Base-by-base conservation (phyloP, 768 basidiomycete species). In the Phaffia australis region DNA sequence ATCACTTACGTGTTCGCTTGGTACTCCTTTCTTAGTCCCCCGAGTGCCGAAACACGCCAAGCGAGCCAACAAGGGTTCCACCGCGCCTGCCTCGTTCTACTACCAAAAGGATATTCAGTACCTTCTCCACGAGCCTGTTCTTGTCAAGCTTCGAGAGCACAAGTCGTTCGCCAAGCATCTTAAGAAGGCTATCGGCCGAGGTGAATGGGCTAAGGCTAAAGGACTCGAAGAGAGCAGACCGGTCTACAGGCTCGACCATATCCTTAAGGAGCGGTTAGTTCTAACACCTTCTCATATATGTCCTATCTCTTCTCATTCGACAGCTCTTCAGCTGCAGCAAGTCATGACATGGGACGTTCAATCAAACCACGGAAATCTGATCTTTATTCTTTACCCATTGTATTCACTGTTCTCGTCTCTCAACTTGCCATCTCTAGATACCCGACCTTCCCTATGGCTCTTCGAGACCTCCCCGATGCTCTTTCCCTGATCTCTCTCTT, bases 91-190 rank as follows among this genome's bases (percentile, higher is more conserved):
- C 0, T 90, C 92, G 2, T 99, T 98, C 79, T 99, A 99, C 79
- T 97, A 98, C 76, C 81, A 89, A 30, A 99, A 99, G 79, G 95
- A 99, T 75, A 94, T 99, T 70, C 88, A 89, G 65, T 98, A 94
- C 77, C 84, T 99, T 46, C 86, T 90, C 5, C 95, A 99, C 76
- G 95, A 99, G 75, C 95, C 95, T 1, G 85, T 98, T 15, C 80
- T 99, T 29, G 85, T 84, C 76, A 95, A 90, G 76, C 81, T 99
- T 60, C 81, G 95, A 73, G 92, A 98, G 75, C 95, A 99, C 80
- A 99, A 99, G 76, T 86, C 92, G 1, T 98, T 98, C 72, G 93
- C 95, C 1, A 97, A 97, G 79, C 95, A 95, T 78, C 82, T 99
- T 55, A 86, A 89, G 56, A 82, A 89, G 65, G 94, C 95, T 14